Evolutionary conservation across 2,329 filamentous ascomycete genomes (phyloP), one percentile per base, ranked within the genome.

Genomic region (Aspergillus pseudotamarii): DNA sequence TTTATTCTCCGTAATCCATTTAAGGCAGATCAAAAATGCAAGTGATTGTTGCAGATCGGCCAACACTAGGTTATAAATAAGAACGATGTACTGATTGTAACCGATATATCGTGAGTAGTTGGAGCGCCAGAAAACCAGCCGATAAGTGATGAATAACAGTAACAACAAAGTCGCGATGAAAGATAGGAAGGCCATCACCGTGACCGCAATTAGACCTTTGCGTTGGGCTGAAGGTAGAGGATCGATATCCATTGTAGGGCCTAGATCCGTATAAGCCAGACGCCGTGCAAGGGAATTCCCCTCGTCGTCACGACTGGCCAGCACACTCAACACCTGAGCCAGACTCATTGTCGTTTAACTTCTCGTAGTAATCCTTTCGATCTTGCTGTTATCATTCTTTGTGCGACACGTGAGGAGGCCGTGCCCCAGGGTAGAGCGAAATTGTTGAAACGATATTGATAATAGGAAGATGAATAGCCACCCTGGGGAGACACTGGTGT

Each of bases 11-110:
- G 71, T 66, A 11, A 84, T 75, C 81, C 82, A 86, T 64, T 82
- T 77, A 46, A 83, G 68, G 38, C 80, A 83, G 58, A 85, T 77
- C 4, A 82, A 69, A 65, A 85, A 85, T 0, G 81, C 82, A 23
- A 84, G 72, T 0, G 83, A 79, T 70, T 85, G 83, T 66, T 82
- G 81, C n/a, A 85, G 76, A 74, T 85, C 83, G 6, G 83, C 83
- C 46, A 86, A 64, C 2, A 85, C 73, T 16, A 86, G 77, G 61
- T 85, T 85, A 72, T 83, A 85, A 57, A 85, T 84, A 28, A 85
- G 78, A 45, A 85, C 72, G n/a, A 85, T 75, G 60, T 83, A 85
- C 73, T 85, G 83, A 66, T 85, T 85, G 72, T 84, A 82, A 63
- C 83, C 82, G 59, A 85, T 82, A 63, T 83, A 82, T 64, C 81